These are phyloP conservation scores for Penicillium capsulatum DNA, from an alignment of 2,329 filamentous ascomycete species.

Conservation along the genomic window DNA sequence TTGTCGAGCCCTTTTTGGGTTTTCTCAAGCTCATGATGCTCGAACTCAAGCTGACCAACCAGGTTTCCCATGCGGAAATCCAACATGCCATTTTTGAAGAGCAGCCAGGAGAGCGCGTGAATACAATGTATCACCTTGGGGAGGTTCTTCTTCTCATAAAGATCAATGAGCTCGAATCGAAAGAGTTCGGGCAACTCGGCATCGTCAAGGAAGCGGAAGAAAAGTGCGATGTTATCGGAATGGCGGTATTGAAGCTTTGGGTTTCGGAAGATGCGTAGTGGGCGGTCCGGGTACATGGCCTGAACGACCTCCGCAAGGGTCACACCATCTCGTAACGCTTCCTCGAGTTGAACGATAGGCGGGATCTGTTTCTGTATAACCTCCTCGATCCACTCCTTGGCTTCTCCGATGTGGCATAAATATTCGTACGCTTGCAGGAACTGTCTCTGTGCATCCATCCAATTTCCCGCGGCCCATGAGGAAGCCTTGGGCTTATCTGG, in stretches of 20 bases:
- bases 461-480: slow-evolving; percentile 78
- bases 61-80: slow-evolving; percentile 95
- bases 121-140: slow-evolving; percentile 99
- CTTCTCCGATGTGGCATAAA: slow-evolving; percentile 96
- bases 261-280: slow-evolving; percentile 78
- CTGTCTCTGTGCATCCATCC: slow-evolving; percentile 98
- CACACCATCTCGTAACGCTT: slow-evolving; percentile 86
- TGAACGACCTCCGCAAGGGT: slow-evolving; percentile 93
- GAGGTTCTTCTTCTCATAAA: slow-evolving; percentile 99
- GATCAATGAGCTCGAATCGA: slow-evolving; percentile 90
- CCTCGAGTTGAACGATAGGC: slow-evolving; percentile 88
- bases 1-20: slow-evolving; percentile 97
- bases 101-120: slow-evolving; percentile 93
- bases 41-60: slow-evolving; percentile 93
- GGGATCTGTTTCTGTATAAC: slow-evolving; percentile 81
- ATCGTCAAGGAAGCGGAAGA: slow-evolving; percentile 89
- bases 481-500: slow-evolving; percentile 54
- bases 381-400: slow-evolving; percentile 98
- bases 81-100: slow-evolving; percentile 90
- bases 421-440: slow-evolving; percentile 98
- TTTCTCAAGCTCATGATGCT: slow-evolving; percentile 93
- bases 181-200: slow-evolving; percentile 92
- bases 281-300: slow-evolving; percentile 71
- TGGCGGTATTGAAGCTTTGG: slow-evolving; percentile 86
- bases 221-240: slow-evolving; percentile 95